Evolutionary conservation across 2,329 filamentous ascomycete species (phyloP), one percentile per base, ranked within the genome.

Genomic region (Daldinia sp.): DNA sequence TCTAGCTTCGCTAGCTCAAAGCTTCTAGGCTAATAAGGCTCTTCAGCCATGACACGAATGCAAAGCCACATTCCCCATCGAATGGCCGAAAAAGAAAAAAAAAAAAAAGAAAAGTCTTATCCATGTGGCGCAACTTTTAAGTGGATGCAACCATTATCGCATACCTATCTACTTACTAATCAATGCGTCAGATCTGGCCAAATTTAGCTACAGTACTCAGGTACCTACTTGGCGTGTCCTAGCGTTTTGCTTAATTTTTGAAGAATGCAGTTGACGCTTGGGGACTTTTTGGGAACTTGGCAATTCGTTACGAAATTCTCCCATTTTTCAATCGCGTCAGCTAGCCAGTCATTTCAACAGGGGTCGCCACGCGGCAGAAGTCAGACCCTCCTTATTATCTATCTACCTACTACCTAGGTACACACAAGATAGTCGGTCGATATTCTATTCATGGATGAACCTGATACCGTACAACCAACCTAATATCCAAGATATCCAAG

Each of bases 361-460:
- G 65, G 63, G 50, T 68, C 13, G 63, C 65, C 65, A 68, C 65
- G 65, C 65, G 65, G 62, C 62, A 66, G 63, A 68, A 68, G 21
- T 58, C 52, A 58, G 55, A 64, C 58, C 61, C 58, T 56, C 53
- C 61, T 51, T 52, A 59, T 55, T 59, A 56, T 32, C 17, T 21
- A 32, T 35, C 29, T 53, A 53, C 54, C 29, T n/a, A n/a, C n/a
- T n/a, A n/a, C n/a, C n/a, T n/a, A n/a, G n/a, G n/a, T n/a, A n/a
- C n/a, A n/a, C n/a, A n/a, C n/a, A 13, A 27, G 50, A 27, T 60
- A 54, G 35, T 61, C 47, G 49, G 35, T 55, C 58, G 45, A 55
- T 25, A 17, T 50, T 54, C 32, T 64, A 41, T 57, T 55, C 35
- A 55, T 61, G 54, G 60, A 50, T 67, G 58, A 57, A 58, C 59